These are phyloP conservation scores for Aquanectria penicillioides DNA, from an alignment of 2,329 filamentous ascomycete species.

Conservation along the genomic window DNA sequence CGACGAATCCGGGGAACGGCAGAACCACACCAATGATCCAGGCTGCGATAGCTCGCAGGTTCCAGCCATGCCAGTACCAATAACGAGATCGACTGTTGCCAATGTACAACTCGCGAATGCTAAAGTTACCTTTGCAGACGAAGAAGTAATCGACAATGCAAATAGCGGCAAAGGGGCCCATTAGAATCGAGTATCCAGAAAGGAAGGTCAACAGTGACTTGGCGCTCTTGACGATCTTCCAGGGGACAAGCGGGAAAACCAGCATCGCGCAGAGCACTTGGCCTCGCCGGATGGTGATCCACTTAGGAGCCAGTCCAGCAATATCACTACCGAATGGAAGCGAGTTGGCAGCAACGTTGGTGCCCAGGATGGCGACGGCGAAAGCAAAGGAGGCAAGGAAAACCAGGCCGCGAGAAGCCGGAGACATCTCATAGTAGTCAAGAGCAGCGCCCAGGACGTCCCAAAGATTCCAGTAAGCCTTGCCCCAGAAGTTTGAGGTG, in stretches of 20 bases:
- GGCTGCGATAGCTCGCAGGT: background rate
- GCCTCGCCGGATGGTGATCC: conserved; percentile 45
- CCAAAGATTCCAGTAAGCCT: background rate
- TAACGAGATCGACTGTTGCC: background rate
- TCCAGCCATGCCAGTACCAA: background rate
- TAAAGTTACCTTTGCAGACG: background rate
- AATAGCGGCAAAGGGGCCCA: conserved; percentile 41
- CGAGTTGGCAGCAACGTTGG: conserved; percentile 44
- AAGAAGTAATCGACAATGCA: conserved; percentile 37
- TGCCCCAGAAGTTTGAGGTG: background rate
- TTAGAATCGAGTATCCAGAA: conserved; percentile 41
- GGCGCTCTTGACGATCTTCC: conserved; percentile 43
- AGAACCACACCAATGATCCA: background rate
- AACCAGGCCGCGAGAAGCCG: background rate
- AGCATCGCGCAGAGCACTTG: conserved; percentile 46
- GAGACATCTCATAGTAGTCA: background rate
- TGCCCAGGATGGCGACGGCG: conserved; percentile 34
- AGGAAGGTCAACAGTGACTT: conserved; percentile 38
- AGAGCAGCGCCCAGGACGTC: background rate
- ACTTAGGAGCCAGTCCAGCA: conserved; percentile 44
- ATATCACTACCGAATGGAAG: conserved; percentile 48
- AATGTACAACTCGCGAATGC: background rate
- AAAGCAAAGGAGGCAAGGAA: conserved; percentile 37
- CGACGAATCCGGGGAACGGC: background rate
- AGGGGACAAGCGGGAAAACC: conserved; percentile 44